A percentile compares a stretch with the other conserved stretches of the same genome.
Conservation (phyloP, 2,329 filamentous ascomycete species). For the Pseudopyricularia cyperi region DNA sequence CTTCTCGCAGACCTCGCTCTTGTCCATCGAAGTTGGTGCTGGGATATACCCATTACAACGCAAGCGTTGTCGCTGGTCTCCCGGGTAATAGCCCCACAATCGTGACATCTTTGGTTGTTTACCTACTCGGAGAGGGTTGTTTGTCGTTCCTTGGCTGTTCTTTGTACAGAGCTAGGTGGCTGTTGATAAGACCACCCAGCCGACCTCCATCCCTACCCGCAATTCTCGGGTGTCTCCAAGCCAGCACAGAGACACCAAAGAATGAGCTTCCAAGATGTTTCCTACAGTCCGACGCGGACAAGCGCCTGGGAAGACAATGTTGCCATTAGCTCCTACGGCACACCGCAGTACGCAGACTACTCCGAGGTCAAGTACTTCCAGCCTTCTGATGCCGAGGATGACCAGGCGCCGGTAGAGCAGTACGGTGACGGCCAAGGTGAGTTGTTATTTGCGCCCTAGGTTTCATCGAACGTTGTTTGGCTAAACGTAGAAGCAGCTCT, state of each 20-base stretch:
- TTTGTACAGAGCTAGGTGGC: neutral
- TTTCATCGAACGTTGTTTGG: neutral
- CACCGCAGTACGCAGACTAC: neutral
- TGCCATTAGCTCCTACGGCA: neutral
- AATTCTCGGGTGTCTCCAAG: neutral
- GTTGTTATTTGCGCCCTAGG: neutral
- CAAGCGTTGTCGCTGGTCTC: neutral
- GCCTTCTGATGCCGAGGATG: neutral
- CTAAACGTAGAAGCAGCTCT: neutral
- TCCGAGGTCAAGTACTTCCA: slow-evolving; percentile 2
- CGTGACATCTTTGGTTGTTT: slow-evolving; percentile 2
- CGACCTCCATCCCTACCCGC: neutral
- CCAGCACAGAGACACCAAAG: neutral
- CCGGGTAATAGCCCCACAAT: neutral
- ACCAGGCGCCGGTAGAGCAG: neutral
- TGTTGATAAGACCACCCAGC: neutral
- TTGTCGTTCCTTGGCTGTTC: neutral
- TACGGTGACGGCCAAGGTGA: neutral
- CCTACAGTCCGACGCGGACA: slow-evolving; percentile 1
- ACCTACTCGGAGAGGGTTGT: neutral
- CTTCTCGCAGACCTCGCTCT: neutral
- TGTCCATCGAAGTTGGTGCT: neutral
- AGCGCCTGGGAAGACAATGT: neutral
- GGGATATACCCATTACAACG: neutral
- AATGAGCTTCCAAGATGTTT: neutral